Evolutionary conservation across 352 stramenopile species (phyloP).

Genomic region (Globisporangium recalcitrans): DNA sequence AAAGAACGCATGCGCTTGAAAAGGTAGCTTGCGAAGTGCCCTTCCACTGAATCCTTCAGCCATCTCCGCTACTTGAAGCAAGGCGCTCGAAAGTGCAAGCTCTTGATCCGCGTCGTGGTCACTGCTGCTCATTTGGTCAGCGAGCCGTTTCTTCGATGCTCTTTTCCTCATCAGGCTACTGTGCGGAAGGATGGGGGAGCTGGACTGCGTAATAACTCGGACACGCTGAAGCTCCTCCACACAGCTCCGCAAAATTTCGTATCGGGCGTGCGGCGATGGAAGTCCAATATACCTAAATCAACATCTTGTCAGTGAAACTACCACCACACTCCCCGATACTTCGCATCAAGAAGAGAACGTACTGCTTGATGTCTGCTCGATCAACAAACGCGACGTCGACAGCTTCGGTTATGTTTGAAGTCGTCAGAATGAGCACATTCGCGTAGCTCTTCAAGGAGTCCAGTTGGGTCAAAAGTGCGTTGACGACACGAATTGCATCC

Average conservation of each 20-base stretch:
- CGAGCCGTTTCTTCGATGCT: slow-evolving; percentile 30
- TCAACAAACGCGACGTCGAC: slow-evolving; percentile 93
- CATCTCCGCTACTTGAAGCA: slow-evolving; percentile 40
- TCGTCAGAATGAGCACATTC: slow-evolving; percentile 93
- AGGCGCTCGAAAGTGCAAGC: slow-evolving; percentile 24
- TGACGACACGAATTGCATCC: slow-evolving; percentile 90
- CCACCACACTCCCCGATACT: not conserved
- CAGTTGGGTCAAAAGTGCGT: slow-evolving; percentile 88
- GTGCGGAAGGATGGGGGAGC: slow-evolving; percentile 21
- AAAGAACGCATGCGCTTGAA: slow-evolving; percentile 75
- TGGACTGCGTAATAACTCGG: slow-evolving; percentile 38
- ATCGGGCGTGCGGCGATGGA: slow-evolving; percentile 54
- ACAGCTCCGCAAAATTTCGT: slow-evolving; percentile 81
- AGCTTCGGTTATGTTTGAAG: slow-evolving; percentile 89
- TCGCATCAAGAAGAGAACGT: slow-evolving; percentile 25
- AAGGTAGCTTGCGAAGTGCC: slow-evolving; percentile 79
- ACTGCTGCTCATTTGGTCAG: slow-evolving; percentile 34
- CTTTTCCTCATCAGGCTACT: slow-evolving; percentile 21
- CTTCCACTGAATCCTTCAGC: slow-evolving; percentile 69
- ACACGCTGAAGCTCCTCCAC: slow-evolving; percentile 79
- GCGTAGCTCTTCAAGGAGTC: slow-evolving; percentile 75
- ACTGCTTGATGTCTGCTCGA: slow-evolving; percentile 90
- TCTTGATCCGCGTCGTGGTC: slow-evolving; percentile 9
- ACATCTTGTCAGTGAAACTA: slow-evolving; percentile 1
- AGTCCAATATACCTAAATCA: slow-evolving; percentile 55